Evolutionary conservation across 352 stramenopile species (phyloP), one percentile per base, ranked within the genome.

Genomic region (Phytophthora fragariaefolia): DNA sequence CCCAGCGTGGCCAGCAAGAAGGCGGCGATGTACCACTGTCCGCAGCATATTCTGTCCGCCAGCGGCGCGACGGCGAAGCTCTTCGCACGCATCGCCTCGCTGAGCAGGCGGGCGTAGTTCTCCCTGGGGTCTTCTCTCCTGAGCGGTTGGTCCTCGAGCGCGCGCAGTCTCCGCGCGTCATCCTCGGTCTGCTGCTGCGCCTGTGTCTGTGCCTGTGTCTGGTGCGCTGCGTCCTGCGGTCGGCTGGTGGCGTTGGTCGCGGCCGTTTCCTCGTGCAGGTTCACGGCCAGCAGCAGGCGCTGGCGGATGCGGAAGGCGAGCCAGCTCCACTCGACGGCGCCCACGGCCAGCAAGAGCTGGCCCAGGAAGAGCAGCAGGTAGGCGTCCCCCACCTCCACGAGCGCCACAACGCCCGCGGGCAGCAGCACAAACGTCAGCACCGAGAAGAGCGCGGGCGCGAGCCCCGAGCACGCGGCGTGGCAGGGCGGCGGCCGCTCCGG

Each of bases 301-400:
- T 69, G 58, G 27, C 78, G 73, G 23, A 86, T 79, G 40, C 78
- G 78, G 58, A 80, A 87, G 48, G 69, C 66, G 22, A 87, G 46
- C 76, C 73, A 87, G 34, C 64, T 77, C 78, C 73, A 87, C 63
- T 87, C 78, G 43, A 87, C 71, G 18, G 76, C 71, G 32, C 63
- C 63, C 2, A 84, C 28, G 3, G 71, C 78, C 32, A 87, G 58
- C 43, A 83, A 26, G 23, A 77, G 42, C 32, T 87, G 71, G 2
- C 40, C 73, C 12, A 82, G 38, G 48, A 82, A 84, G 9, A 87
- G 65, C 58, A 87, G 59, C 30, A 80, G 42, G 43, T 75, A 82
- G 18, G 68, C 71, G 27, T 69, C 67, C 12, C 71, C 71, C 17
- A 69, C 45, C 63, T 87, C 76, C 36, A 85, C 46, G 20, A 80